Conservation (phyloP, 2,329 filamentous ascomycete genomes). For the Pestalotiopsis sp. region DNA sequence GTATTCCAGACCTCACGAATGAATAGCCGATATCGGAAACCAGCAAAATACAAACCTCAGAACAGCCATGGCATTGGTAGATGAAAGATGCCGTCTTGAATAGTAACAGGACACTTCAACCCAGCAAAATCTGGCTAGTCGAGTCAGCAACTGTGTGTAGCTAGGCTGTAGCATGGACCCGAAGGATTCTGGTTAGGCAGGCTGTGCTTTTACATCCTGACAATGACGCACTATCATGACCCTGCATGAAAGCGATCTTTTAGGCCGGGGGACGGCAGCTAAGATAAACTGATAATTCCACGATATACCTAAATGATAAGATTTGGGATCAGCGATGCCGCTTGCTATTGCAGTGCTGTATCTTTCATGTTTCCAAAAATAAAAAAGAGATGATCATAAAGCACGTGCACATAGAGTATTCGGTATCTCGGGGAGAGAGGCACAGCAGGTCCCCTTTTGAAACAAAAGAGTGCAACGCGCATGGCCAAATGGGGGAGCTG, state of each 20-base stretch:
- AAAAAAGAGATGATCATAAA: background rate
- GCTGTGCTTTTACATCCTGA: background rate
- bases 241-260: background rate
- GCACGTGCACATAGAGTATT: background rate
- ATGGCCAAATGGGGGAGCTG: conserved; percentile 9
- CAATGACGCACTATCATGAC: background rate
- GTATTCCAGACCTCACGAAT: no score
- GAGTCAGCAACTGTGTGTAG: background rate
- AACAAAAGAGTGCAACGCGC: background rate
- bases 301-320: background rate
- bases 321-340: background rate
- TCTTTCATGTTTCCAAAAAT: background rate
- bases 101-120: no score
- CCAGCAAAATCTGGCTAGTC: no score
- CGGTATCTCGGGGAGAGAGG: background rate
- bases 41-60: no score
- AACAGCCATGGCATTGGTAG: no score
- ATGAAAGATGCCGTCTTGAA: no score
- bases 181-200: background rate
- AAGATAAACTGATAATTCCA: background rate
- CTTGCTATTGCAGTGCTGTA: background rate
- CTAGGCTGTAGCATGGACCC: background rate
- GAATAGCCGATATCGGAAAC: no score
- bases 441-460: background rate
- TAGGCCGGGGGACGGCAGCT: background rate